phyloP scores from a whole-genome alignment of 768 basidiomycete genomes.

The Xerocomellus amylosporus region DNA sequence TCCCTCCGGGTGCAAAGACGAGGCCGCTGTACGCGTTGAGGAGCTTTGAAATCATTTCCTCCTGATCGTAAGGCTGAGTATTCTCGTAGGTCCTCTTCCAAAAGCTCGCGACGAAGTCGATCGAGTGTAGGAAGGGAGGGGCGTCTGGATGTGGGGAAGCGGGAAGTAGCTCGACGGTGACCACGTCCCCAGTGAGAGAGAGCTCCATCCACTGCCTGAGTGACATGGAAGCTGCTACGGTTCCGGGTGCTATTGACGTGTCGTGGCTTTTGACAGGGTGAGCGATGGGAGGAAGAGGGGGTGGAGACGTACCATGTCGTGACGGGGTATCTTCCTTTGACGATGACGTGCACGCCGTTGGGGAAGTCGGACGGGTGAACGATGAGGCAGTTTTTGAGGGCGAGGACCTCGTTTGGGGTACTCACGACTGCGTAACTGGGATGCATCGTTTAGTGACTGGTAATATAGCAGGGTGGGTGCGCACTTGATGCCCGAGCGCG shows the following conservation, averaged over 20 bases:
- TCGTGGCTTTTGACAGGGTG: constrained; percentile 62
- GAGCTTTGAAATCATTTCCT: constrained; percentile 79
- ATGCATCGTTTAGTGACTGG: neutral
- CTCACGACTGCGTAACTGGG: constrained; percentile 54
- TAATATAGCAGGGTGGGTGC: neutral
- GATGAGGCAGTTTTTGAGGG: constrained; percentile 77
- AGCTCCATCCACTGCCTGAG: constrained; percentile 91
- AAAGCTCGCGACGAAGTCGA: constrained; percentile 81
- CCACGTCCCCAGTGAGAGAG: constrained; percentile 71
- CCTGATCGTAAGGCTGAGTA: constrained; percentile 74
- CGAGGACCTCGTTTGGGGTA: constrained; percentile 64
- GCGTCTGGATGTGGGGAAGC: constrained; percentile 48
- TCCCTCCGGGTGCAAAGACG: constrained; percentile 65
- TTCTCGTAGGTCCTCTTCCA: constrained; percentile 50
- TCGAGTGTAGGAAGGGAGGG: constrained; percentile 65
- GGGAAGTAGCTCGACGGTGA: constrained; percentile 62
- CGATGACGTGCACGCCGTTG: constrained; percentile 67
- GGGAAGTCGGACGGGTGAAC: constrained; percentile 77
- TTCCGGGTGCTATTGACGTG: constrained; percentile 64
- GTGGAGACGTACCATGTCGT: constrained; percentile 65
- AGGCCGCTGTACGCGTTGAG: constrained; percentile 70
- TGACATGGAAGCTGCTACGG: constrained; percentile 70
- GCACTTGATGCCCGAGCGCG: constrained; percentile 32
- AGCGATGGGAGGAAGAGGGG: neutral
- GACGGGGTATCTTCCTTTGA: constrained; percentile 68